Evolutionary conservation across 2,329 filamentous ascomycete species (phyloP).

Genomic region (Nectriaceae sp.): DNA sequence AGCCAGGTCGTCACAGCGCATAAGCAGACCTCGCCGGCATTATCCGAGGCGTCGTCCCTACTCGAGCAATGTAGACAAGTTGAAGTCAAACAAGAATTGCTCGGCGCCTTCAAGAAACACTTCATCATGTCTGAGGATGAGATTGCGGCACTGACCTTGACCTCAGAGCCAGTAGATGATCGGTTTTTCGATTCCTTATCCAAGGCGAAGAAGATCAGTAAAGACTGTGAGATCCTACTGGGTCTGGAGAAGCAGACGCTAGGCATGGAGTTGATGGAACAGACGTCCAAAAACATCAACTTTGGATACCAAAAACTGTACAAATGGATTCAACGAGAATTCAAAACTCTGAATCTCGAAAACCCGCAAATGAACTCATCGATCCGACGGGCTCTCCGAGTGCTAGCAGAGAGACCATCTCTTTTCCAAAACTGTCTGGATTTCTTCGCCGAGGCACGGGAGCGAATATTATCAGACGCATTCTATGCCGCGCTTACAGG

Average conservation of each 20-base stretch:
- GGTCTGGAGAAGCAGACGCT: slow-evolving; percentile 88
- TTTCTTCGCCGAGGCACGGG: slow-evolving; percentile 87
- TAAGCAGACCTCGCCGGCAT: slow-evolving; percentile 69
- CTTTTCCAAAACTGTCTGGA: slow-evolving; percentile 93
- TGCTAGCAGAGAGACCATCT: slow-evolving; percentile 84
- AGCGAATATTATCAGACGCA: slow-evolving; percentile 82
- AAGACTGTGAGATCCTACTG: slow-evolving; percentile 85
- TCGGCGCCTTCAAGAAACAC: slow-evolving; percentile 76
- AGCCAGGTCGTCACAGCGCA: slow-evolving; percentile 75
- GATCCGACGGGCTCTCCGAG: slow-evolving; percentile 80
- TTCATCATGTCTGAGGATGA: slow-evolving; percentile 87
- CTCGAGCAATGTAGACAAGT: slow-evolving; percentile 72
- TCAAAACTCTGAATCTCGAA: slow-evolving; percentile 89
- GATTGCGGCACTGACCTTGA: slow-evolving; percentile 71
- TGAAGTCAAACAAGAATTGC: slow-evolving; percentile 76
- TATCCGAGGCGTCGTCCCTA: slow-evolving; percentile 76
- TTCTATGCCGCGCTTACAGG: slow-evolving; percentile 90
- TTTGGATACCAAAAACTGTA: slow-evolving; percentile 94
- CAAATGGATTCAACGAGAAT: slow-evolving; percentile 91
- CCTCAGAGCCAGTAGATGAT: slow-evolving; percentile 81
- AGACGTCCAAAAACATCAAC: slow-evolving; percentile 84
- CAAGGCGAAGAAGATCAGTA: slow-evolving; percentile 83
- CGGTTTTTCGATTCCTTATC: slow-evolving; percentile 77
- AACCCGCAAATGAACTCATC: slow-evolving; percentile 88
- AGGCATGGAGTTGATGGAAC: slow-evolving; percentile 88